Percentiles rank a stretch among this genome's conserved stretches.
These are phyloP conservation scores for Coniochaeta hoffmannii DNA, from an alignment of 2,329 filamentous ascomycete species.

Conservation along the genomic window DNA sequence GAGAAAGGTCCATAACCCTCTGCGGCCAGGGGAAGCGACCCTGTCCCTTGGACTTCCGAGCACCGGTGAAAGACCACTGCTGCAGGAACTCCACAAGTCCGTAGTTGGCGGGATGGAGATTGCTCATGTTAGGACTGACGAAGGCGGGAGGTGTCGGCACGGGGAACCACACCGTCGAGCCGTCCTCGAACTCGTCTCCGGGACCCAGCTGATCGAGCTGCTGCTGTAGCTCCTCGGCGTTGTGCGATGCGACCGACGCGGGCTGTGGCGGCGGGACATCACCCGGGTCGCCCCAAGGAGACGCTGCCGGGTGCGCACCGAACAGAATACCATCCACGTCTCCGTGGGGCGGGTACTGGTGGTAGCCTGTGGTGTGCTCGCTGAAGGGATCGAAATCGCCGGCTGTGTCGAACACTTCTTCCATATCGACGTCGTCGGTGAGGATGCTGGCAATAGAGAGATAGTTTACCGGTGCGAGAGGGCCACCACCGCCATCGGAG, in stretches of 20 bases:
- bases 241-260: not conserved
- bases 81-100: slow-evolving; percentile 42
- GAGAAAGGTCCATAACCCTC: slow-evolving; percentile 20
- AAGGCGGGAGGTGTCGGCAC: slow-evolving; percentile 20
- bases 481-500: slow-evolving; percentile 14
- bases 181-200: slow-evolving; percentile 1
- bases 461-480: slow-evolving; percentile 11
- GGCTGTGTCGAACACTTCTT: slow-evolving; percentile 2
- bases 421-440: slow-evolving; percentile 14
- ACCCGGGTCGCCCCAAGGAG: not conserved
- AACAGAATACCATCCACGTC: not conserved
- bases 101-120: slow-evolving; percentile 41
- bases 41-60: slow-evolving; percentile 14
- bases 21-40: slow-evolving; percentile 23
- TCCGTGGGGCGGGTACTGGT: not conserved
- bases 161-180: slow-evolving; percentile 7
- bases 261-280: not conserved
- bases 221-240: not conserved
- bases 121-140: slow-evolving; percentile 23
- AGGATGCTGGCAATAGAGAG: slow-evolving; percentile 12
- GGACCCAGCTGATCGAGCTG: slow-evolving; percentile 5
- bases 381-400: not conserved
- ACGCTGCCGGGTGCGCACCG: not conserved
- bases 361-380: slow-evolving; percentile 1
- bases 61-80: slow-evolving; percentile 31